Base-by-base conservation (phyloP, 2,329 filamentous ascomycete species). In the Pseudocercospora ulei region DNA sequence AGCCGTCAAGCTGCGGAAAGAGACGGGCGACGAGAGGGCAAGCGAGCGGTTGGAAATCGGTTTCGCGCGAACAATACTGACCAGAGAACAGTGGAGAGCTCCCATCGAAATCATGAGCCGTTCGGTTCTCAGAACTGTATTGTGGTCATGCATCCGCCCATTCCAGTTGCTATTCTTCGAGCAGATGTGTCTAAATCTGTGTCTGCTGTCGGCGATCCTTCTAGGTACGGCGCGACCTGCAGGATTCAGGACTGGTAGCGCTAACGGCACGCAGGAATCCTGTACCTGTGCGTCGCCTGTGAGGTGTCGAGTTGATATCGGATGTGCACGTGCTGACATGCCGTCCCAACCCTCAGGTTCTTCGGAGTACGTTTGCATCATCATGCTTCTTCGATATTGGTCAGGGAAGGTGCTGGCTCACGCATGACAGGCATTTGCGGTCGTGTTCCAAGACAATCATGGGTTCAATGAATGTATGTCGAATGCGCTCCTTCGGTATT, bases 231-330 rank as follows among this genome's bases (percentile, higher is more conserved):
- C 8, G 3, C 1, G 20, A 19, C 18, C 30, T 33, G 30, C 30
- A 33, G 11, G 18, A 23, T 13, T 19, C 14, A 30, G 11, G 14
- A 30, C 23, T 19, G 12, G 17, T 18, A 11, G 23, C 17, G 18
- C 30, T 33, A 13, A 33, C 11, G 9, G 8, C 11, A 22, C 20
- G 18, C 30, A 33, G 87, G 86, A 3, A 80, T 93, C 28, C 65
- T 94, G 2, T 94, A 94, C 57, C 74, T 94, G 24, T 93, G 92
- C 30, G 30, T 30, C 11, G 66, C 92, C 93, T 58, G 85, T 85
- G 12, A 53, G 52, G 40, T 35, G 43, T 46, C n/a, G 13, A 16
- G 12, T 22, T 12, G 4, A 8, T n/a, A 23, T 33, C 12, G 20
- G 23, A 33, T n/a, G 16, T 31, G 28, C 7, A 28, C 27, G 9